Percentiles rank a stretch among this genome's conserved stretches.
These are phyloP conservation scores for Kalmusia sp. DNA, from an alignment of 2,329 filamentous ascomycete genomes.

Conservation along the genomic window DNA sequence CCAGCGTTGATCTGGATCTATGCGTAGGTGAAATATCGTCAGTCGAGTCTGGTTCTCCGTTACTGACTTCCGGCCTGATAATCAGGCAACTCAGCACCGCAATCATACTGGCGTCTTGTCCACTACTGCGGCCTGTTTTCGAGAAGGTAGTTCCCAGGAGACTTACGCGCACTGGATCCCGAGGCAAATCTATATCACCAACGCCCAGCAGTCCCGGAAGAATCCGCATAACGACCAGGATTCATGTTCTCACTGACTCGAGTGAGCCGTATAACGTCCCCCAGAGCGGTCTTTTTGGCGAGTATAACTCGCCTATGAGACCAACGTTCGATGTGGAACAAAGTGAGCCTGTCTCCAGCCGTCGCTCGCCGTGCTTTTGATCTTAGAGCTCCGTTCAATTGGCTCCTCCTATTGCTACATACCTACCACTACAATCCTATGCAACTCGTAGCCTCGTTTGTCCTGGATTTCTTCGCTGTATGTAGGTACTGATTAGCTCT, in stretches of 20 bases:
- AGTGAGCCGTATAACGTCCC: not conserved
- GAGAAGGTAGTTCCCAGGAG: slow-evolving; percentile 22
- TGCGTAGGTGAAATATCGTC: not conserved
- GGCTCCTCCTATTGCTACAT: not conserved
- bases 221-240: slow-evolving; percentile 29
- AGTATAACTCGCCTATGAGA: slow-evolving; percentile 14
- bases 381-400: not conserved
- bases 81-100: slow-evolving; percentile 26
- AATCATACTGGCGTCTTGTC: slow-evolving; percentile 33
- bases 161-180: slow-evolving; percentile 14
- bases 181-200: not conserved
- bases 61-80: no score
- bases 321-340: slow-evolving; percentile 26
- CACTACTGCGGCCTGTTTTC: slow-evolving; percentile 31
- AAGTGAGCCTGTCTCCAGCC: not conserved
- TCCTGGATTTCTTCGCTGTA: no score
- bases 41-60: no score
- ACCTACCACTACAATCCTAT: no score
- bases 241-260: slow-evolving; percentile 18
- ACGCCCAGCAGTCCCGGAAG: not conserved
- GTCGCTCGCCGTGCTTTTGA: not conserved
- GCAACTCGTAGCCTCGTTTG: no score
- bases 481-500: no score
- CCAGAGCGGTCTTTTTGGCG: slow-evolving; percentile 10
- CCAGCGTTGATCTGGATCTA: slow-evolving; percentile 26